Evolutionary conservation across 2,329 filamentous ascomycete species (phyloP).

Genomic region (Colletotrichum simmondsii): DNA sequence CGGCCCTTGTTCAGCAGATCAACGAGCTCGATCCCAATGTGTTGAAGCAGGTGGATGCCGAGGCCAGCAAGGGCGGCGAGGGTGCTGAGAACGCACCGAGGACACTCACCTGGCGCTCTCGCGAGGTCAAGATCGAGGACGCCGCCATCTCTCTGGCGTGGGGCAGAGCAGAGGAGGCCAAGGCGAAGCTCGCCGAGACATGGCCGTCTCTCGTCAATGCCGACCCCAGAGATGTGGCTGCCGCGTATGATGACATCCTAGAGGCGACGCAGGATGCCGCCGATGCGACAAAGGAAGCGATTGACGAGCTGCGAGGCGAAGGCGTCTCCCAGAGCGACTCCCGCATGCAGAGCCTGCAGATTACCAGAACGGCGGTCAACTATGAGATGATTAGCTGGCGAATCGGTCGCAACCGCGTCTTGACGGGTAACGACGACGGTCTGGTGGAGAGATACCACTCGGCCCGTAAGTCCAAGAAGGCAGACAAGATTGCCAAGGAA

Average conservation of each 20-base stretch:
- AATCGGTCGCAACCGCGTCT: slow-evolving; percentile 89
- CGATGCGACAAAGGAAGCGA: slow-evolving; percentile 91
- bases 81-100: slow-evolving; percentile 70
- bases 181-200: slow-evolving; percentile 58
- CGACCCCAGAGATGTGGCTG: slow-evolving; percentile 76
- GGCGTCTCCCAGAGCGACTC: slow-evolving; percentile 85
- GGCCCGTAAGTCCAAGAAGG: slow-evolving; percentile 63
- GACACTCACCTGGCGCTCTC: slow-evolving; percentile 85
- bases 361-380: slow-evolving; percentile 92
- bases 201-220: slow-evolving; percentile 55
- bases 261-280: slow-evolving; percentile 92
- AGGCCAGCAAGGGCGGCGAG: slow-evolving; percentile 60
- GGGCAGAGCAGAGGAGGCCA: slow-evolving; percentile 71
- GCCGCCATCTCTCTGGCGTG: slow-evolving; percentile 90
- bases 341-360: slow-evolving; percentile 91
- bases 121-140: slow-evolving; percentile 90
- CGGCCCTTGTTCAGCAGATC: slow-evolving; percentile 72
- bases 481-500: slow-evolving; percentile 55
- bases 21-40: slow-evolving; percentile 76
- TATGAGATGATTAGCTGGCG: slow-evolving; percentile 96
- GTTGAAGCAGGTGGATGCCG: slow-evolving; percentile 66
- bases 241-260: slow-evolving; percentile 90
- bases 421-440: slow-evolving; percentile 87
- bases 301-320: slow-evolving; percentile 88
- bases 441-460: slow-evolving; percentile 64